These are phyloP conservation scores for Spergularia marina DNA, from an alignment of 148 eudicot species.

Conservation along the genomic window DNA sequence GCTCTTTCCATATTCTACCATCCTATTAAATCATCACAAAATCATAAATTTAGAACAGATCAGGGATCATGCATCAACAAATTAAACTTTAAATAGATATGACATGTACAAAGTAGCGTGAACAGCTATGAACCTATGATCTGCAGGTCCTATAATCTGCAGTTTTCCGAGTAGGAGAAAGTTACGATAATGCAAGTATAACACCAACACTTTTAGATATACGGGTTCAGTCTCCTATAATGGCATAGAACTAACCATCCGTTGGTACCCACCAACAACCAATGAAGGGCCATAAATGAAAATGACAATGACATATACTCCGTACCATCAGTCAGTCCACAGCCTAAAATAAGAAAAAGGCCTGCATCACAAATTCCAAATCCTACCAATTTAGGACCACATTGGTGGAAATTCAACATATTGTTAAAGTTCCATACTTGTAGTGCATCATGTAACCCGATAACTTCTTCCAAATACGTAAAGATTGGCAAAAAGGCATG, in stretches of 20 bases:
- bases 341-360: too few species aligned
- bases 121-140: background rate
- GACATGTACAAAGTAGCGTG: background rate
- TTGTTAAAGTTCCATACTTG: too few species aligned
- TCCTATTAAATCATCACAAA: constrained; percentile 43
- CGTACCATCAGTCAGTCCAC: too few species aligned
- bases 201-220: background rate
- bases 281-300: background rate
- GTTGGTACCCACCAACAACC: background rate
- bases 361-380: too few species aligned
- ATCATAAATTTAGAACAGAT: background rate
- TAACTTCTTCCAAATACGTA: too few species aligned
- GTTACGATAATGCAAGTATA: background rate
- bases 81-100: background rate
- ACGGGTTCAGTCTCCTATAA: background rate
- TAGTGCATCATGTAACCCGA: too few species aligned
- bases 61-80: background rate
- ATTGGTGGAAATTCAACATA: too few species aligned
- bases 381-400: too few species aligned
- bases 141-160: background rate
- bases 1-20: constrained; percentile 94
- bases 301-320: too few species aligned
- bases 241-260: background rate
- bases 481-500: too few species aligned
- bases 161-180: background rate